Base-by-base conservation (phyloP, 108 stramenopile species). In the Nitzschia palea region DNA sequence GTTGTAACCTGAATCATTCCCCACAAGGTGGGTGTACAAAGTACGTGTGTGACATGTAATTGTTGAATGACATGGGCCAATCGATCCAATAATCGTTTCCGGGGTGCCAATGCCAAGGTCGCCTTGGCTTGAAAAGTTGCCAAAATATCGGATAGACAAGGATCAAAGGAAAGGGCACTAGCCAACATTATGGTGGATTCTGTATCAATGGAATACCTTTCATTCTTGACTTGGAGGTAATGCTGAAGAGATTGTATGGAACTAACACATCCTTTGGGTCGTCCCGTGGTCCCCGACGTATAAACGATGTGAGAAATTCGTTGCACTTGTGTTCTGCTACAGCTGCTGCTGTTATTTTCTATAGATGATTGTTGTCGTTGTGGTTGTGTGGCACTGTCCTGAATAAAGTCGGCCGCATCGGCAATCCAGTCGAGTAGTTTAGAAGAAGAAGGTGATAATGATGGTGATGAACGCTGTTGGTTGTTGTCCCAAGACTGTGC, bases 271-370 rank as follows among this genome's bases (percentile, higher is more conserved):
- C 97, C 98, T 80, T 99, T 99, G 42, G 98, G 97, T 22, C 47
- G 58, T 5, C 98, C 98, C 9, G 97, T 97, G 17, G 97, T 97
- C 4, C 98, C 98, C 18, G 91, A 93, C 0, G 98, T 99, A 73
- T 96, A 99, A 6, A 96, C 95, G 36, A 90, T 79, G 55, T 94
- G 93, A 2, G 89, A 90, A 30, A 88, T 29, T 29, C 62, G 44
- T 23, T 76, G 54, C 2, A 27, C 27, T 3, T 30, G 18, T 27
- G 28, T 43, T n/a, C n/a, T n/a, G n/a, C n/a, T n/a, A n/a, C n/a
- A n/a, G n/a, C n/a, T n/a, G 0, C 17, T 70, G 9, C 0, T 54
- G 45, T 37, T 30, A 42, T 18, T 67, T 37, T 0, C 4, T 48
- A 36, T 56, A 2, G 18, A 5, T 4, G 35, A 0, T 1, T 9